Percentiles rank a stretch among this genome's conserved stretches.
Conservation (phyloP, 495 filamentous ascomycete genomes). For the Penicillium paxilli region DNA sequence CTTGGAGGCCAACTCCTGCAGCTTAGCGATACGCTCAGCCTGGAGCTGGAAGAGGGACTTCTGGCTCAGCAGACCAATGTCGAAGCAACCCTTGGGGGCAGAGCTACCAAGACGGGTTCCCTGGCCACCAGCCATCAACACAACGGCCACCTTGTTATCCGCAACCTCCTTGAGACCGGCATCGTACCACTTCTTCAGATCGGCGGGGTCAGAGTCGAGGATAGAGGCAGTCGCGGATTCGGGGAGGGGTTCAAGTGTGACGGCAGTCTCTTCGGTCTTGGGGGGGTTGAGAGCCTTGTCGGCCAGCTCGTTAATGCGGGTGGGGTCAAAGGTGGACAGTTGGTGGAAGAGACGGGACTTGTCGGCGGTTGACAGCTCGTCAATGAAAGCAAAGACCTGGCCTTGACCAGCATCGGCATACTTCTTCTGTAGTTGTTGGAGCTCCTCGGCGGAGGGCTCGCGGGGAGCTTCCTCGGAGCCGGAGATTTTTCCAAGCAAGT, state of each 20-base stretch:
- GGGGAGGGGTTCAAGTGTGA: conserved; percentile 82
- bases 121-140: conserved; percentile 96
- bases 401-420: conserved; percentile 80
- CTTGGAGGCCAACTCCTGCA: conserved; percentile 81
- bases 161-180: conserved; percentile 83
- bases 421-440: conserved; percentile 72
- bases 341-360: conserved; percentile 81
- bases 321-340: conserved; percentile 75
- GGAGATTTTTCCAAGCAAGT: conserved; percentile 57
- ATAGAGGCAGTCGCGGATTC: conserved; percentile 87
- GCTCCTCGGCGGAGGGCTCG: conserved; percentile 70
- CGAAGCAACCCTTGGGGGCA: conserved; percentile 92
- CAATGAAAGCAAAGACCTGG: conserved; percentile 90
- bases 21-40: conserved; percentile 84
- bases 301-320: conserved; percentile 79
- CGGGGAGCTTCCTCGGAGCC: conserved; percentile 49
- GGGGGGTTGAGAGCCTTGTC: conserved; percentile 79
- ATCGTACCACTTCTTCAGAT: conserved; percentile 82
- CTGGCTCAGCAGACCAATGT: conserved; percentile 87
- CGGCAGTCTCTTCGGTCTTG: conserved; percentile 46
- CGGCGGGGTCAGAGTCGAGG: conserved; percentile 79
- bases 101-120: conserved; percentile 94
- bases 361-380: conserved; percentile 68
- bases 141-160: conserved; percentile 88
- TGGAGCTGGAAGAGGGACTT: conserved; percentile 98